Evolutionary conservation across 2,329 filamentous ascomycete species (phyloP), one percentile per base, ranked within the genome.

Genomic region (Sphaerulina musiva): DNA sequence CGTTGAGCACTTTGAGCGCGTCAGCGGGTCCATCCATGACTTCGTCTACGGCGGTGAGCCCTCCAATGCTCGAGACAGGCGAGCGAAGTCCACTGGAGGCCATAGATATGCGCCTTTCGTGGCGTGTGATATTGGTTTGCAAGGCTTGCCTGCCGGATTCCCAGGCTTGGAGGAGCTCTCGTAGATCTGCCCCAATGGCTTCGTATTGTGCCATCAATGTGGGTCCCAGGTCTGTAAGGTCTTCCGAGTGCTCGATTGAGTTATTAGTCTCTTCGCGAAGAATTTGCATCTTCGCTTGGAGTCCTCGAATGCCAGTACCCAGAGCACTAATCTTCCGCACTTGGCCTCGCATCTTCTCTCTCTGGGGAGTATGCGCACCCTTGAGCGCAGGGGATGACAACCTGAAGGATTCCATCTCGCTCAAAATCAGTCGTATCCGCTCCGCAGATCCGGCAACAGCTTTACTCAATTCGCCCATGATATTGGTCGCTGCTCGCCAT

Each of bases 281-380:
- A 6, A 98, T 78, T 56, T 95, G 90, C 75, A 98, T 83, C 71
- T 97, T 98, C 36, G 93, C 93, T 71, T 97, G 92, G 46, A 98
- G 78, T 9, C 89, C 88, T 29, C 91, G 85, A 57, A 97, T 95
- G 12, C 90, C 91, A 52, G 90, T 88, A 0, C 90, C 95, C 34
- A 98, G 78, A 1, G 87, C 87, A 66, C 88, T 89, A 41, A 98
- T 81, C 68, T 95, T 92, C 56, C 89, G 85, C 54, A 96, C 80
- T 69, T 95, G 92, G 51, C 86, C 85, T 53, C 91, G 86, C 76
- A 92, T 85, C 56, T 89, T 83, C 66, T 96, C 90, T 50, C 85
- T 85, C n/a, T 81, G 81, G 1, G 90, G 87, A 1, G 49, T 52
- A 36, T 56, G 51, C 11, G 86, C 85, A 76, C 65, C 66, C 43